Evolutionary conservation across 805 yeast species (phyloP).

Genomic region (Cyberlindnera maclurae): DNA sequence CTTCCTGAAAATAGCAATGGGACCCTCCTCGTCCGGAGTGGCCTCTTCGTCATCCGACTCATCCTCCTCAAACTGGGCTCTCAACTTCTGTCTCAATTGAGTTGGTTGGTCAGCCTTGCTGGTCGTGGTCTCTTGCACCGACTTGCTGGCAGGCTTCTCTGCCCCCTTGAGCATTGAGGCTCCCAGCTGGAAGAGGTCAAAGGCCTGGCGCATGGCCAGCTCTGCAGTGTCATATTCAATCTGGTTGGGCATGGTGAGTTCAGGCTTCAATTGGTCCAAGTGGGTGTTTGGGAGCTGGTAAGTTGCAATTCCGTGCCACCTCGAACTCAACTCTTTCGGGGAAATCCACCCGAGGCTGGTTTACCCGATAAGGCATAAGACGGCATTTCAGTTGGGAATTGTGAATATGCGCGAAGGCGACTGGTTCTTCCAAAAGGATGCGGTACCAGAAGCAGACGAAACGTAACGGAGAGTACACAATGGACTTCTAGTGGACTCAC

Average conservation of each 20-base stretch:
- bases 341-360: no score
- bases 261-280: background rate
- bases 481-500: no score
- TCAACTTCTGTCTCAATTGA: background rate
- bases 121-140: no score
- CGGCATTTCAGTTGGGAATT: no score
- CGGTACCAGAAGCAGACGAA: no score
- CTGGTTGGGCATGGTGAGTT: constrained; percentile 2
- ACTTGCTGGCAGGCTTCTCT: background rate
- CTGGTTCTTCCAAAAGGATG: no score
- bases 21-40: constrained; percentile 19
- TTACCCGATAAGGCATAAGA: no score
- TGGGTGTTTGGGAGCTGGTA: no score
- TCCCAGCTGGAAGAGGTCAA: constrained; percentile 20
- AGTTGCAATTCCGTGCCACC: no score
- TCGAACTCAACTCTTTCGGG: no score
- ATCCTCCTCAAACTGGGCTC: background rate
- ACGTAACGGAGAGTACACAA: no score
- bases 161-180: constrained; percentile 14
- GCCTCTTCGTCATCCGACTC: constrained; percentile 13
- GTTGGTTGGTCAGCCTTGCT: background rate
- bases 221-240: constrained; percentile 13
- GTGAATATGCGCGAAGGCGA: no score
- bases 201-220: constrained; percentile 20
- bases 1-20: background rate